phyloP scores from a whole-genome alignment of 169 alveolate genomes.

The Plasmodium malariae region DNA sequence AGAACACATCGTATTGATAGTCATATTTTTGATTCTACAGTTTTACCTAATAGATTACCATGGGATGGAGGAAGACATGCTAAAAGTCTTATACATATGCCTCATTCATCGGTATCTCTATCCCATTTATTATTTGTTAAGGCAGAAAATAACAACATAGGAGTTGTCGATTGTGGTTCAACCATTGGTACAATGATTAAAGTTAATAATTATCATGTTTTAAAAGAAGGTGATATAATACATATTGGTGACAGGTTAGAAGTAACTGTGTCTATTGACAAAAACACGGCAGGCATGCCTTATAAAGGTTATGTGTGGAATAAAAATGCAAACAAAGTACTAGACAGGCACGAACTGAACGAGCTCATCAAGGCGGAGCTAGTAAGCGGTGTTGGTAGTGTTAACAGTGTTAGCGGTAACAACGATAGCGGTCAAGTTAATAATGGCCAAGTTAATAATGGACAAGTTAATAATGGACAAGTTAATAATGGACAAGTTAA shows the following conservation, averaged over 20 bases:
- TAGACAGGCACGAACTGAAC: conserved; percentile 73
- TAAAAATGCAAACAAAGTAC: conserved; percentile 75
- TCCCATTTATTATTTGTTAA: conserved; percentile 89
- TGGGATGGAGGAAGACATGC: conserved; percentile 94
- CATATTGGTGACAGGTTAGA: conserved; percentile 90
- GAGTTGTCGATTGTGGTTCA: conserved; percentile 90
- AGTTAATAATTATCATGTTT: conserved; percentile 80
- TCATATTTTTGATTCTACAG: conserved; percentile 78
- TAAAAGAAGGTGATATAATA: conserved; percentile 86
- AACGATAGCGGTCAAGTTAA: too few species aligned
- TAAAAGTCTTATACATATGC: conserved; percentile 89
- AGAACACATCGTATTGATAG: conserved; percentile 86
- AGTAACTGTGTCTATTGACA: conserved; percentile 81
- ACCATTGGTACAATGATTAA: conserved; percentile 94
- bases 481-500: too few species aligned
- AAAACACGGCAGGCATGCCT: conserved; percentile 78
- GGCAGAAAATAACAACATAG: conserved; percentile 78
- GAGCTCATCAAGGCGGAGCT: conserved; percentile 40
- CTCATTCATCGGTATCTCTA: conserved; percentile 93
- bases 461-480: too few species aligned
- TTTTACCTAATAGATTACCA: conserved; percentile 87
- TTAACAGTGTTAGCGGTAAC: too few species aligned
- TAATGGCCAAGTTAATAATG: too few species aligned
- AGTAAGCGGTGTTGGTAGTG: neutral
- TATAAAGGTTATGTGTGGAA: conserved; percentile 83